These are phyloP conservation scores for Saccharomycopsis amapae DNA, from an alignment of 805 yeast genomes.

Conservation along the genomic window DNA sequence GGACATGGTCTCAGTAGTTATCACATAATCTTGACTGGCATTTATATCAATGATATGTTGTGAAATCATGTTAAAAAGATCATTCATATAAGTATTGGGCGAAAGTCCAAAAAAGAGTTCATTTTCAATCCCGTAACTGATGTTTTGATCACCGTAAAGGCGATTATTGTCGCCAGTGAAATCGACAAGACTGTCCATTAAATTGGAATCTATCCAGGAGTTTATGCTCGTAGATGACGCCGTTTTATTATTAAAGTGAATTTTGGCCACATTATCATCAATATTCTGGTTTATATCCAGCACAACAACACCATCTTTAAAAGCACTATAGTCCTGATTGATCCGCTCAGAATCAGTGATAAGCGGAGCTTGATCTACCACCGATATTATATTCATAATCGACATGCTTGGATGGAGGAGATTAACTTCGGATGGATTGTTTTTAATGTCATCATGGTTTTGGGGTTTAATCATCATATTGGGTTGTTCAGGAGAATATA, in stretches of 20 bases:
- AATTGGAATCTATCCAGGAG: constrained; percentile 16
- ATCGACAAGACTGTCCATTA: constrained; percentile 1
- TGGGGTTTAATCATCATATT: too few relatives aligned
- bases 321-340: too few relatives aligned
- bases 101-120: constrained; percentile 6
- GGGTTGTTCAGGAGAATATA: too few relatives aligned
- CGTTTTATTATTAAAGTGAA: constrained; percentile 2
- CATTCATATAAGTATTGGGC: constrained; percentile 9
- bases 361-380: too few relatives aligned
- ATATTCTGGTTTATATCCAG: background rate
- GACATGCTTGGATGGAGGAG: too few relatives aligned
- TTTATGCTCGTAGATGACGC: constrained; percentile 10
- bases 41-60: background rate
- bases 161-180: background rate
- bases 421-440: too few relatives aligned
- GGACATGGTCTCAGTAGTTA: constrained; percentile 2
- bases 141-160: too few relatives aligned
- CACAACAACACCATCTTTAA: background rate
- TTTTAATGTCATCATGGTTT: too few relatives aligned
- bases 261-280: background rate
- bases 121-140: background rate
- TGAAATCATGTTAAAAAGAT: constrained; percentile 3
- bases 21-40: constrained; percentile 6
- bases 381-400: too few relatives aligned
- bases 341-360: too few relatives aligned